Evolutionary conservation across 495 filamentous ascomycete genomes (phyloP), one percentile per base, ranked within the genome.

Genomic region (Neurospora tetrasperma): DNA sequence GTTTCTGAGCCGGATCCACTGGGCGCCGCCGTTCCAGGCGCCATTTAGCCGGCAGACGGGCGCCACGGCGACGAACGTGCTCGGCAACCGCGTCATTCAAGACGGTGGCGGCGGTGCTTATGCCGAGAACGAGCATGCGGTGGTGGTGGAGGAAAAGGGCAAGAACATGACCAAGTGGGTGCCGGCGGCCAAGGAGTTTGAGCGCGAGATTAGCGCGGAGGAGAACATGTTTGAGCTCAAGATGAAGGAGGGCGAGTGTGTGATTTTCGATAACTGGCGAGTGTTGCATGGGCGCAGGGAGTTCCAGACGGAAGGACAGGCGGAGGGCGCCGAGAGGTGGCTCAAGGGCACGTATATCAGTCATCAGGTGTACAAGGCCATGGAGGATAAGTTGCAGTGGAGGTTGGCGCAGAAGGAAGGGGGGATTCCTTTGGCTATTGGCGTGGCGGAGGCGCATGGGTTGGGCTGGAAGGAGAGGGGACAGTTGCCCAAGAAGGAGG

Each of bases 291-390:
- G 92, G 0, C 84, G 95, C 35, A 84, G 83, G 10, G 84, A 88
- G 46, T 98, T 97, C 81, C 86, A 91, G 74, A 82, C 87, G 9
- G 71, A 70, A 0, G 48, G 71, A 1, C 54, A 62, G 54, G 12
- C 54, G 54, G 85, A 85, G 1, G 89, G 89, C 6, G 86, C 88
- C 69, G 54, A 62, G 54, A 83, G 94, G 69, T 97, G 93, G 93
- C 80, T 97, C 27, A 93, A 92, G 78, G 95, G 94, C 4, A 85
- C 92, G 0, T 98, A 97, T 83, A 83, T 98, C 11, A 89, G 93
- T 69, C 81, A 86, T 5, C 92, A 97, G 82, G 88, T 87, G 2
- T 88, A 90, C 71, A 79, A 16, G 44, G 79, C 72, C 27, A 69
- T 35, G 68, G 73, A 79, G 69, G 90, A 87, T 23, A 83, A 81